Base-by-base conservation (phyloP, 1,284 basidiomycete genomes). In the Heterobasidion irregulare region DNA sequence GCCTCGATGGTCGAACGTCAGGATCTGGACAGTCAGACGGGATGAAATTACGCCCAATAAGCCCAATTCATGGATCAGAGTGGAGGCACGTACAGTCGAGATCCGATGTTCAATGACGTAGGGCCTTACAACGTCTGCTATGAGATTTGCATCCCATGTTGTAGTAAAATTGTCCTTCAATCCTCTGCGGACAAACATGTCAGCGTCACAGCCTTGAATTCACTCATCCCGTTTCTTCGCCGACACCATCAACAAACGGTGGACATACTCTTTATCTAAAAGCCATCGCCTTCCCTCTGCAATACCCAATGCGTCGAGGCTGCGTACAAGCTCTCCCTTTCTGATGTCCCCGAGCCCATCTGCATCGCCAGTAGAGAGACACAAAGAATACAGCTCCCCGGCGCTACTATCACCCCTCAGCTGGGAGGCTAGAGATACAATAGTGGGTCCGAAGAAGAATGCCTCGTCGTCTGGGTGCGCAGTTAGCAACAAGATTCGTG, bases 381-480 rank as follows among this genome's bases (percentile, higher is more conserved):
- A 86, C 16, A 88, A 62, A 2, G 81, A 82, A 61, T 74, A 79
- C 1, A 84, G 53, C 32, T 76, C 65, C 2, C 56, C 51, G 12
- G 36, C 19, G 1, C 33, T 15, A 16, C 15, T 16, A 53, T 36
- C 56, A 53, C 48, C 63, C 26, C 59, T 32, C 26, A 35, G 9
- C 8, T 34, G 13, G 26, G 54, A 56, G 26, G 59, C 62, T 15
- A 89, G 71, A 2, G 83, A 75, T 33, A 84, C 72, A 10, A 96
- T 65, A 0, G 88, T 88, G 0, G 94, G 93, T 0, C 84, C 86
- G 65, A 97, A 97, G 75, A 97, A 97, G 77, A 95, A 83, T 65
- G 84, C 84, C 72, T 96, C 94, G 66, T 96, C 94, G 66, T 96
- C 94, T 2, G 92, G 92, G 64, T 95, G 92, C 9, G 92, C 91